phyloP scores from a whole-genome alignment of 352 stramenopile species.

The Globisporangium takayamanum region DNA sequence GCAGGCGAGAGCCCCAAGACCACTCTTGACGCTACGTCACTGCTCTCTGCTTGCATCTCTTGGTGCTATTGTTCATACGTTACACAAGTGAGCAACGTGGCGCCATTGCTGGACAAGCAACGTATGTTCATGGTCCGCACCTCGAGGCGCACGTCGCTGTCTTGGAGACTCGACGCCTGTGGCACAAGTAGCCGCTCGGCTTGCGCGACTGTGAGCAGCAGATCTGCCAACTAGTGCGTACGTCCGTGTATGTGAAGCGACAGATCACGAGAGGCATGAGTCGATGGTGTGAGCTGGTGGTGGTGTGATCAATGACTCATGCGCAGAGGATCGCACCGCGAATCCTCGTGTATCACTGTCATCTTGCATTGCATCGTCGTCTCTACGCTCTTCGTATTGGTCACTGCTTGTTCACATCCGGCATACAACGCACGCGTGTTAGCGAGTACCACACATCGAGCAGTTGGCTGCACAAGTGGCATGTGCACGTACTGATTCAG shows the following conservation, averaged over 20 bases:
- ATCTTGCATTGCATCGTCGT: background rate
- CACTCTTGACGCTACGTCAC: background rate
- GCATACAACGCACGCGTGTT: background rate
- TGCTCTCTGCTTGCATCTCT: background rate
- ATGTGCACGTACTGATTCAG: slow-evolving; percentile 14
- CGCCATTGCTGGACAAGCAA: too few relatives aligned
- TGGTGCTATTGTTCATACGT: background rate
- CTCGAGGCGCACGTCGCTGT: too few relatives aligned
- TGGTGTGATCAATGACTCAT: too few relatives aligned
- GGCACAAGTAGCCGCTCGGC: slow-evolving; percentile 21
- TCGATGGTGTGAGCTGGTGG: background rate
- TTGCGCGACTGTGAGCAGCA: slow-evolving; percentile 26
- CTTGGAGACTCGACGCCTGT: background rate
- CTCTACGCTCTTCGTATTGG: background rate
- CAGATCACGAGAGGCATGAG: background rate
- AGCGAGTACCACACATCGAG: background rate
- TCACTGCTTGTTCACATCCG: background rate
- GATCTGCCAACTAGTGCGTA: slow-evolving; percentile 11
- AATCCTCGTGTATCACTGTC: slow-evolving; percentile 10
- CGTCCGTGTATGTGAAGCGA: background rate
- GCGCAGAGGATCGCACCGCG: background rate
- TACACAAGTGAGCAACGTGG: background rate
- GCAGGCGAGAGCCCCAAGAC: slow-evolving; percentile 22
- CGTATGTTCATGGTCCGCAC: background rate
- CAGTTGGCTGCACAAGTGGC: background rate